phyloP scores from a whole-genome alignment of 163 green algal genomes.

The Prototheca cutis region DNA sequence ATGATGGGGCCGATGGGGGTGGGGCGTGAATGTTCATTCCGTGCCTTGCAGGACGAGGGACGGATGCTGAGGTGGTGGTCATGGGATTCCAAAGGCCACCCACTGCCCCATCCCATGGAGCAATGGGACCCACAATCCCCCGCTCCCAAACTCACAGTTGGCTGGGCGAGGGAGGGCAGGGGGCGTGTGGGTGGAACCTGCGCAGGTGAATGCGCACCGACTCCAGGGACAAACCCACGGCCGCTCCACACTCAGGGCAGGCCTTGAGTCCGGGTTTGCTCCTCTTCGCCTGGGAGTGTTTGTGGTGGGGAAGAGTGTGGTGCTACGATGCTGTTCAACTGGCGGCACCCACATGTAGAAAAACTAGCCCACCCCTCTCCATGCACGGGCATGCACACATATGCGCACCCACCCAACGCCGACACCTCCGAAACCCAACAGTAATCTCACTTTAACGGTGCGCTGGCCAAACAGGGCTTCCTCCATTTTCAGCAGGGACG shows the following conservation, averaged over 20 bases:
- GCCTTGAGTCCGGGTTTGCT: slow-evolving; percentile 53
- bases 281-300: slow-evolving; percentile 28
- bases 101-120: too few relatives aligned
- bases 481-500: slow-evolving; percentile 46
- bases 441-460: slow-evolving; percentile 50
- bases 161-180: neutral
- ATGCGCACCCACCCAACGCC: too few relatives aligned
- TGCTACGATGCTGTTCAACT: neutral
- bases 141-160: neutral
- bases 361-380: neutral
- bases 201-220: slow-evolving; percentile 53
- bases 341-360: neutral
- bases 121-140: too few relatives aligned
- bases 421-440: too few relatives aligned
- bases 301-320: neutral
- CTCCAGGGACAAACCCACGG: slow-evolving; percentile 46
- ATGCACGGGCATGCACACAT: neutral
- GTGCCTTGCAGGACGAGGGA: too few relatives aligned
- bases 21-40: too few relatives aligned
- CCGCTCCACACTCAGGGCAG: slow-evolving; percentile 53
- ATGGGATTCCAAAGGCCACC: too few relatives aligned
- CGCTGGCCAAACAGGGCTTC: slow-evolving; percentile 43
- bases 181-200: slow-evolving; percentile 28
- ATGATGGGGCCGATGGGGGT: too few relatives aligned
- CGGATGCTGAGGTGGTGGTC: too few relatives aligned